Evolutionary conservation across 805 yeast species (phyloP).

Genomic region (Nakazawaea peltata): DNA sequence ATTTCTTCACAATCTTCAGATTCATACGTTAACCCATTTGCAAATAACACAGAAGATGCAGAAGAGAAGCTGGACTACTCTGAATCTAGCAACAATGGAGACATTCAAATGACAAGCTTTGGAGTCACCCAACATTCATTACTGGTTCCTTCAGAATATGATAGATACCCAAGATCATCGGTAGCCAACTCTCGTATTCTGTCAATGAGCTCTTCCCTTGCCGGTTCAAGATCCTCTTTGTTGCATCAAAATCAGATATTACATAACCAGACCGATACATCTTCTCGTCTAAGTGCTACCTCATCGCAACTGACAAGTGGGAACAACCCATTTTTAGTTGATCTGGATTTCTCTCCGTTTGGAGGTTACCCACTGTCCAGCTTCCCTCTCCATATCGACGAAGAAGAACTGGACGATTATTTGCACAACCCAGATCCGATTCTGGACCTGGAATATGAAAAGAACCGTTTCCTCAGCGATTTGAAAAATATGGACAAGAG

Average conservation of each 20-base stretch:
- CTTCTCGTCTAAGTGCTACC: neutral
- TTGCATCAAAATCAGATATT: neutral
- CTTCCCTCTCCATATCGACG: constrained; percentile 53
- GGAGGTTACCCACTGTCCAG: constrained; percentile 62
- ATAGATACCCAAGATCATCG: constrained; percentile 61
- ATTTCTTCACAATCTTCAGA: constrained; percentile 2
- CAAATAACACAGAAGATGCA: neutral
- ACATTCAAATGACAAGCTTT: no score
- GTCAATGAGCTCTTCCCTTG: constrained; percentile 35
- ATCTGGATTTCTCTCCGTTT: constrained; percentile 76
- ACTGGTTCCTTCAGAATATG: constrained; percentile 60
- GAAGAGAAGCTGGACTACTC: constrained; percentile 3
- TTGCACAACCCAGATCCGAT: constrained; percentile 95
- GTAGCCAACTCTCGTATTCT: constrained; percentile 38
- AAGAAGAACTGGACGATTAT: constrained; percentile 92
- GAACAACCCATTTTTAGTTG: constrained; percentile 36
- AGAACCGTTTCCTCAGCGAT: constrained; percentile 56
- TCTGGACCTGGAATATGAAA: constrained; percentile 80
- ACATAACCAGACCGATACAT: constrained; percentile 1
- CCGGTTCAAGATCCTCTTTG: constrained; percentile 23
- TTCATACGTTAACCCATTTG: constrained; percentile 5
- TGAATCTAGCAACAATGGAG: no score
- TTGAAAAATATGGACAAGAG: constrained; percentile 58
- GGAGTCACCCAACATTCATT: no score
- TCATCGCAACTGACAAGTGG: constrained; percentile 1